Conservation (phyloP, 73 alveolate genomes). For the Halteria grandinella region DNA sequence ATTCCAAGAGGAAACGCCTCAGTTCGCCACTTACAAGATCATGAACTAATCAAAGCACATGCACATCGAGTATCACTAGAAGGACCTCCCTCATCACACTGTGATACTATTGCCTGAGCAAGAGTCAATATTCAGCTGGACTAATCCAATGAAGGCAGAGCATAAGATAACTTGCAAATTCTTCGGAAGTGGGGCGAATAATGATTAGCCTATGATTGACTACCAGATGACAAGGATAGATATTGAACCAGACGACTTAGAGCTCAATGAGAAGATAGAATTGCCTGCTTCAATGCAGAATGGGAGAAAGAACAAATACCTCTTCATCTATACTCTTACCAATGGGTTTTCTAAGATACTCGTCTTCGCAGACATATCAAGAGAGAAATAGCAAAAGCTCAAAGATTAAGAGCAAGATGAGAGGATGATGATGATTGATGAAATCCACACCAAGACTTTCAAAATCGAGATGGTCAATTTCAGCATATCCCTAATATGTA, state of each 20-base stretch:
- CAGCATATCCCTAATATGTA: constrained; percentile 28
- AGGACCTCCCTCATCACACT: constrained; percentile 35
- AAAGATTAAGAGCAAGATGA: background rate
- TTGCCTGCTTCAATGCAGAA: background rate
- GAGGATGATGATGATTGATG: constrained; percentile 27
- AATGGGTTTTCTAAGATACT: constrained; percentile 44
- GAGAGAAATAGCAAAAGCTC: background rate
- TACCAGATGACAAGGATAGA: background rate
- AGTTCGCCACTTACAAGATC: constrained; percentile 44
- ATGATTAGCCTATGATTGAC: background rate
- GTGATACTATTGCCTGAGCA: background rate
- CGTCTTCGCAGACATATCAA: constrained; percentile 6
- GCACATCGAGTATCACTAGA: constrained; percentile 2
- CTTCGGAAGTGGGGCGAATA: background rate
- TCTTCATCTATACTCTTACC: constrained; percentile 4
- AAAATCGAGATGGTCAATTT: background rate
- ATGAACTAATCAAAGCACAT: constrained; percentile 31
- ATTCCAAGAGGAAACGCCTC: constrained; percentile 39
- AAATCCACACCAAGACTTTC: background rate
- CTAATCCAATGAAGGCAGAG: constrained; percentile 46
- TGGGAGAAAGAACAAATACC: no score
- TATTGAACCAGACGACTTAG: constrained; percentile 35
- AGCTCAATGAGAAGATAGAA: constrained; percentile 1
- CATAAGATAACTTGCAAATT: constrained; percentile 8
- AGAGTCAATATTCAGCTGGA: constrained; percentile 19